Conservation (phyloP, 1,284 basidiomycete species). For the Ganoderma sinense region DNA sequence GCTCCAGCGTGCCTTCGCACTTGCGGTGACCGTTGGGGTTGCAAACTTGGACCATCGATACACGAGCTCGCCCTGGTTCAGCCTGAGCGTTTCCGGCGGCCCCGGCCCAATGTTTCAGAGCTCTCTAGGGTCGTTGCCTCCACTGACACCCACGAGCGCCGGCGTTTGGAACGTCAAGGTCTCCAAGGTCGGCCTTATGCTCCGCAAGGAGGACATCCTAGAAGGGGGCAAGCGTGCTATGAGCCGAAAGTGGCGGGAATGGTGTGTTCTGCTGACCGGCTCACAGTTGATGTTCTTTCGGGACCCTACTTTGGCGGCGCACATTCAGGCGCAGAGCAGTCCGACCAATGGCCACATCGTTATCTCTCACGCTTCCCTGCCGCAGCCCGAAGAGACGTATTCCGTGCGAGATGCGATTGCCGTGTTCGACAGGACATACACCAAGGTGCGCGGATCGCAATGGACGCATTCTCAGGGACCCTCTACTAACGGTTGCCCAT, state of each 20-base stretch:
- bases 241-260: conserved; percentile 89
- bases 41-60: conserved; percentile 48
- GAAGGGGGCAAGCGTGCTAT: conserved; percentile 81
- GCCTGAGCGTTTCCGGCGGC: conserved; percentile 49
- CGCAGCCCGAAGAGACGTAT: conserved; percentile 90
- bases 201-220: conserved; percentile 84
- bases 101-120: conserved; percentile 36
- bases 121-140: conserved; percentile 25
- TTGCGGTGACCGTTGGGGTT: conserved; percentile 72
- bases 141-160: conserved; percentile 30
- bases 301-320: conserved; percentile 75
- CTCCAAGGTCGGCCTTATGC: conserved; percentile 84
- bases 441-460: conserved; percentile 59
- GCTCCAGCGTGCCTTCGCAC: conserved; percentile 74
- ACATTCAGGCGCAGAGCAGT: conserved; percentile 62
- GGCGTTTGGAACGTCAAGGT: conserved; percentile 71
- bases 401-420: conserved; percentile 84
- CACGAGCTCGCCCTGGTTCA: conserved; percentile 56
- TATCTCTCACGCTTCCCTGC: conserved; percentile 61
- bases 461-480: neutral
- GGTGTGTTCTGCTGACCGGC: conserved; percentile 87
- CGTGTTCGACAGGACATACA: conserved; percentile 80
- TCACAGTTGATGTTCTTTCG: conserved; percentile 95
- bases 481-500: conserved; percentile 2
- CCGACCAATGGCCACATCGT: conserved; percentile 48